Percentiles rank a stretch among this genome's conserved stretches.
Evolutionary conservation across 345 rosid genomes (phyloP).

Genomic region (Acer saccharum): DNA sequence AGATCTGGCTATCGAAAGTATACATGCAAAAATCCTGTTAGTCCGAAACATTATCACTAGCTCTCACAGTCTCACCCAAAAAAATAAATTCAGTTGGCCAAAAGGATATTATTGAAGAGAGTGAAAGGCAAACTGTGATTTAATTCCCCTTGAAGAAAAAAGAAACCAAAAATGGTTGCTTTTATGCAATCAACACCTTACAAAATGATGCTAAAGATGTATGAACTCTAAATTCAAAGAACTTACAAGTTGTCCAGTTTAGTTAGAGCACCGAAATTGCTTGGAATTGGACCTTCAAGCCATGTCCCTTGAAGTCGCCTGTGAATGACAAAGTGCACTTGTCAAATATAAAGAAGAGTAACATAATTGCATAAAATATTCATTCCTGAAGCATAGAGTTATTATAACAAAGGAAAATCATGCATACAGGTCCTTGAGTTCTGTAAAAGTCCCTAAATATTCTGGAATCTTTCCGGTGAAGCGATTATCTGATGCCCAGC

Average conservation of each 20-base stretch:
- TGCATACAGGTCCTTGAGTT: constrained; percentile 49
- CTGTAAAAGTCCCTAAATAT: constrained; percentile 44
- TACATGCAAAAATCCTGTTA: neutral
- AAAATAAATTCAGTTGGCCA: neutral
- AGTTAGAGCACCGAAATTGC: constrained; percentile 40
- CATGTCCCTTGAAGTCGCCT: constrained; percentile 53
- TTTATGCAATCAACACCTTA: neutral
- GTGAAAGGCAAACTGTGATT: neutral
- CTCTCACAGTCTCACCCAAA: neutral
- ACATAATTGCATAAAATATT: neutral
- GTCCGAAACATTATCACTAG: neutral
- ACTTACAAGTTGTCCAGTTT: constrained; percentile 54
- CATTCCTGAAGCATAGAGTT: neutral
- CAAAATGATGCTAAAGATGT: neutral
- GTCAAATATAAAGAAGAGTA: neutral
- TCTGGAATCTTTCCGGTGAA: constrained; percentile 55
- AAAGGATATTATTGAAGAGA: neutral
- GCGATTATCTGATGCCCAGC: constrained; percentile 67
- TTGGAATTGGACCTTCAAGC: constrained; percentile 64
- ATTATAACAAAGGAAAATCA: constrained; percentile 8
- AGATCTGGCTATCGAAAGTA: neutral
- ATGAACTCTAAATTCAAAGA: neutral
- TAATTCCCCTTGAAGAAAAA: neutral
- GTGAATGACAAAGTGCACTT: constrained; percentile 12
- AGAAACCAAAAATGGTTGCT: neutral